Evolutionary conservation across 768 basidiomycete species (phyloP), one percentile per base, ranked within the genome.

Genomic region (Tephrocybe sp.): DNA sequence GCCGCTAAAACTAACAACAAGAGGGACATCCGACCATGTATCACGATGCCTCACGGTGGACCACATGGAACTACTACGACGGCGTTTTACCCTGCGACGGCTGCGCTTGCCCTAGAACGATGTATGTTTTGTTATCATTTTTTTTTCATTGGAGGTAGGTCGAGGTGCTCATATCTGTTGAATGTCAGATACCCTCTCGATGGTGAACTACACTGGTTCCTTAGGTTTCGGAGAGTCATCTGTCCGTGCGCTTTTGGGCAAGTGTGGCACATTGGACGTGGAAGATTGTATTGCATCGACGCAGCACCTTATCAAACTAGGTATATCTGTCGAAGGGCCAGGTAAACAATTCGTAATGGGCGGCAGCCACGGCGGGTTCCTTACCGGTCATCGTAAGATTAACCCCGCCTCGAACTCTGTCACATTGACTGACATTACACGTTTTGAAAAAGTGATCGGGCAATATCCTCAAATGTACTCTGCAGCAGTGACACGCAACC

Each of bases 351-450:
- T 85, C 24, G 60, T 86, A 1, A 68, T 68, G 43, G 86, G 87
- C 4, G 87, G 86, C 33, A 84, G 80, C 39, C 88, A 90, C 51
- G 86, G 86, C 0, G 86, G 86, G 1, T 88, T 84, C 60, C 67
- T 86, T 12, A 54, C 75, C 1, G 76, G 73, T 0, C 83, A 85
- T 57, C 65, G 82, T 84, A 57, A 54, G 82, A 69, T n/a, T n/a
- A n/a, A 34, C 33, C 13, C 4, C 15, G 13, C 15, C 5, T 34
- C 33, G 4, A 15, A 9, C 33, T 12, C 9, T n/a, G n/a, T n/a
- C n/a, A n/a, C n/a, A n/a, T n/a, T n/a, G n/a, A n/a, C n/a, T n/a
- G n/a, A n/a, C n/a, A n/a, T n/a, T n/a, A n/a, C n/a, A n/a, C n/a
- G n/a, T 15, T 16, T 40, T 8, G 8, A 9, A 6, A 15, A 33